Evolutionary conservation across 2,329 filamentous ascomycete genomes (phyloP), one percentile per base, ranked within the genome.

Genomic region (Botrytis pseudocinerea): DNA sequence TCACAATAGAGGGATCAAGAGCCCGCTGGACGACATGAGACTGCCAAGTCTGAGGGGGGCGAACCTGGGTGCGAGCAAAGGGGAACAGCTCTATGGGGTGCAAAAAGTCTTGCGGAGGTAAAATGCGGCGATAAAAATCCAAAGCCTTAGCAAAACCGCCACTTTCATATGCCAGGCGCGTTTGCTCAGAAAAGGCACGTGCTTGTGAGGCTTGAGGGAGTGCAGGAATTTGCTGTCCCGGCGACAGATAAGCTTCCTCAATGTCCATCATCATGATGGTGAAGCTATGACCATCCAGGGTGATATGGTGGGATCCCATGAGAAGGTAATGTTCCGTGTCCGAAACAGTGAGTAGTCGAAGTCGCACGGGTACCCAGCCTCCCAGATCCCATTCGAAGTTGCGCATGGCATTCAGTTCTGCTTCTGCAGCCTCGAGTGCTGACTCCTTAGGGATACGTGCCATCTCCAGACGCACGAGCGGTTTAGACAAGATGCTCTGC

Each of bases 291-390:
- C 84, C 85, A 74, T 89, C 87, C 81, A 88, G 82, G 48, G 82
- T 79, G 60, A 88, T 87, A 75, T 88, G 86, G 73, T 87, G 86
- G 65, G 81, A 82, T 1, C 80, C 79, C 7, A 88, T 65, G 0
- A 89, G 61, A 4, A 87, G 73, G 75, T 79, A 83, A 73, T 85
- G 83, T 0, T 78, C 73, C 0, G 79, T 80, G 20, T 80, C 76
- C 9, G 63, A 65, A 7, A 48, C 10, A 0, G 82, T 78, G 5
- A 86, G 77, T 1, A 86, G 77, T 5, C 77, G 71, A 4, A 84
- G 75, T 16, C 79, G 77, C 12, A 54, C 54, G 12, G 38, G 18
- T n/a, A 59, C 35, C 6, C 70, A 62, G 16, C 25, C 20, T 25
- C n/a, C n/a, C 14, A 72, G 14, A 40, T 72, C 70, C 28, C n/a